Conservation (phyloP, 1,139 yeast species). For the Taiozyma sp. region DNA sequence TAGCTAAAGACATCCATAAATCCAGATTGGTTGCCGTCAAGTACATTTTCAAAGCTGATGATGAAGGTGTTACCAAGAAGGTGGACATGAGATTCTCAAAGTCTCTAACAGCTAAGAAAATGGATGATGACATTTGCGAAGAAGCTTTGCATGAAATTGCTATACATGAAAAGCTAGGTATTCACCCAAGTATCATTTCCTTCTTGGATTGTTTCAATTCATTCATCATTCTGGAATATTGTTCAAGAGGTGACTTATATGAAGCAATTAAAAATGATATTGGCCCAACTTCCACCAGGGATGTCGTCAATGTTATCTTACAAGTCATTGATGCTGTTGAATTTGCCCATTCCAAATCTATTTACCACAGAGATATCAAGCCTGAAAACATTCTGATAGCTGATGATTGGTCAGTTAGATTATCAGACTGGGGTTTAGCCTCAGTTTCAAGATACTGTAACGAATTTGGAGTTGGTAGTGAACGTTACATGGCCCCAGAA, state of each 20-base stretch:
- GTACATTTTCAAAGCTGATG: slow-evolving; percentile 47
- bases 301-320: slow-evolving; percentile 66
- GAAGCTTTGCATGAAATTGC: slow-evolving; percentile 80
- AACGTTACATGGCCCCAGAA: slow-evolving; percentile 97
- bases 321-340: slow-evolving; percentile 78
- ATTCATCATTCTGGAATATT: slow-evolving; percentile 79
- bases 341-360: slow-evolving; percentile 66
- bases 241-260: slow-evolving; percentile 87
- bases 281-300: slow-evolving; percentile 74
- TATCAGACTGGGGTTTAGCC: slow-evolving; percentile 92
- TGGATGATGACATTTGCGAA: slow-evolving; percentile 35
- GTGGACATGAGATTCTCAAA: slow-evolving; percentile 25
- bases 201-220: slow-evolving; percentile 76
- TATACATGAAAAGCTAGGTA: slow-evolving; percentile 65
- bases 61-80: slow-evolving; percentile 21
- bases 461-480: slow-evolving; percentile 91
- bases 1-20: slow-evolving; percentile 65
- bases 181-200: slow-evolving; percentile 48
- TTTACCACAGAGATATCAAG: slow-evolving; percentile 84
- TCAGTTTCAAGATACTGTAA: slow-evolving; percentile 56
- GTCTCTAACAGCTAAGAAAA: slow-evolving; percentile 26
- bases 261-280: slow-evolving; percentile 83
- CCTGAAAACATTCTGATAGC: slow-evolving; percentile 83
- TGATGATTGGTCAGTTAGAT: slow-evolving; percentile 73
- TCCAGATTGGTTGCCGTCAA: slow-evolving; percentile 74